Evolutionary conservation across 495 filamentous ascomycete species (phyloP), one percentile per base, ranked within the genome.

Genomic region (Viridothelium virens): DNA sequence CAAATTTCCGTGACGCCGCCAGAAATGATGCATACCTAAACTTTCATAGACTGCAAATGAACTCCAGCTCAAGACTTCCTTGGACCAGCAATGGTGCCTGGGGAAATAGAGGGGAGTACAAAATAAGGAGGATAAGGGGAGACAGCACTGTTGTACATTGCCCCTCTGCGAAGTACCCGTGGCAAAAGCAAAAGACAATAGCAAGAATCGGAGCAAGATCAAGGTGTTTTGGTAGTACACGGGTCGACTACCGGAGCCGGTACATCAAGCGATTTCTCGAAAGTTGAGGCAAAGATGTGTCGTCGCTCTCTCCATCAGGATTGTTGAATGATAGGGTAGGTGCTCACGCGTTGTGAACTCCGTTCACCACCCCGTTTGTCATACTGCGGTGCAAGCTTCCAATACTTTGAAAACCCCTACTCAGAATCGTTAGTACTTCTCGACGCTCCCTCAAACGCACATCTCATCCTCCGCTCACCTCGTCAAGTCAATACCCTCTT

Each of bases 371-470:
- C 6, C 53, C 53, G 37, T 36, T 59, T 36, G 53, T 66, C 59
- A 74, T 68, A 56, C 46, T 72, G 48, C 79, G 79, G 74, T 90
- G 87, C 71, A 84, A 90, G 1, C 84, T 83, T 18, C 86, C 85
- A 65, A 90, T 90, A 62, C 83, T 83, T 75, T 87, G 85, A 75
- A 90, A 90, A 1, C 87, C 87, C 73, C 87, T 89, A 64, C 12
- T 53, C 47, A 25, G 3, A 16, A 64, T 44, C 25, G 66, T 66
- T 66, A 61, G 46, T 44, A 14, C 71, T 78, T 72, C 79, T 77
- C 67, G 56, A 65, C 16, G 31, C 39, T 12, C 12, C 16, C 44
- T 14, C 44, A 73, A 5, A 70, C 74, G 1, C 63, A 9, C n/a
- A 12, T 12, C 41, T n/a, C 3, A 63, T 65, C 46, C 7, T 6